Evolutionary conservation across 1,284 basidiomycete genomes (phyloP).

Genomic region (Puccinia polysora): DNA sequence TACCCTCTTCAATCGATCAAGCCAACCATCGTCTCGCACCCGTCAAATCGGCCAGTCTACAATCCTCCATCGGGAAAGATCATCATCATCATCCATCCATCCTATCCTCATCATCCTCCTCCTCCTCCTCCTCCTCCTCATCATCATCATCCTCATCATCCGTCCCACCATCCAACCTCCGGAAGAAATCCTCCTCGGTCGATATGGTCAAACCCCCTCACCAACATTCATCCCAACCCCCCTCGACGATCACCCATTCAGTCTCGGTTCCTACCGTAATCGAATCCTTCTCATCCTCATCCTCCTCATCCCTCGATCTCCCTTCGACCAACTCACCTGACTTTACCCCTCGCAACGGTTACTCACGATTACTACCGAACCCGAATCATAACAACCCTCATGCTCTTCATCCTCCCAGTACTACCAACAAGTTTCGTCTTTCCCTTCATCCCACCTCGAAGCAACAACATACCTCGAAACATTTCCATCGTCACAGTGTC

Average conservation of each 20-base stretch:
- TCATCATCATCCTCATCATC: no score
- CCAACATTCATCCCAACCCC: background rate
- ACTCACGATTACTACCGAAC: background rate
- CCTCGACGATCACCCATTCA: background rate
- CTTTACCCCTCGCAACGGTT: background rate
- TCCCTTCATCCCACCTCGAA: conserved; percentile 24
- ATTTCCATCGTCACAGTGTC: conserved; percentile 21
- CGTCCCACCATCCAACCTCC: background rate
- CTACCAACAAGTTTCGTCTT: conserved; percentile 1
- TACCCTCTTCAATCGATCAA: background rate
- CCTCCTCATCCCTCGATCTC: background rate
- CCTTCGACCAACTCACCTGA: background rate
- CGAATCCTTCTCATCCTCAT: background rate
- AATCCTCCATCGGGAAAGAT: no score
- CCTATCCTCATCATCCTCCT: no score
- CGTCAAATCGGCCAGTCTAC: background rate
- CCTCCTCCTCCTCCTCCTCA: no score
- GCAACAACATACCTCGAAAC: background rate
- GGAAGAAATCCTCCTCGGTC: conserved; percentile 23
- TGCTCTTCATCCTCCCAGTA: background rate
- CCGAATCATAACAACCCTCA: background rate
- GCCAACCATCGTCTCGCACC: background rate
- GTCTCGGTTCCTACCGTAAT: background rate
- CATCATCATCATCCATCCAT: no score
- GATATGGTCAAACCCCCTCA: background rate